phyloP scores from a whole-genome alignment of 2,329 filamentous ascomycete species.

The Fusarium buharicum region DNA sequence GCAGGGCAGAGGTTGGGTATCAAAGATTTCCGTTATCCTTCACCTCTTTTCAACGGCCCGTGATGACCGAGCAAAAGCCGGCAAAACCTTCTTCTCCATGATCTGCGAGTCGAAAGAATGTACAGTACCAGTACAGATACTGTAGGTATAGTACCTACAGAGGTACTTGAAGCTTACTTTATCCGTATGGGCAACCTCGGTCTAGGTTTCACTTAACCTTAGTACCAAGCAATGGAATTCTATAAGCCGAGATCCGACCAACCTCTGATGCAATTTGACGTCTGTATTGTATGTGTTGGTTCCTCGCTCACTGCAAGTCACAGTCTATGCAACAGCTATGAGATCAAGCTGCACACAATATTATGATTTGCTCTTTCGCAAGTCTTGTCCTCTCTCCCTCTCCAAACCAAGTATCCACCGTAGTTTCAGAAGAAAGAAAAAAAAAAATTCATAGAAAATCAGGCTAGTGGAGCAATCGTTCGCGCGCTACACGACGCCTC shows the following conservation, averaged over 20 bases:
- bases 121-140: neutral
- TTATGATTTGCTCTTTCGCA: conserved; percentile 10
- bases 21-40: conserved; percentile 40
- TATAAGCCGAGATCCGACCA: conserved; percentile 6
- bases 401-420: conserved; percentile 31
- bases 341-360: conserved; percentile 7
- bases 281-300: neutral
- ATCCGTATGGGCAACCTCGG: conserved; percentile 18
- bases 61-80: conserved; percentile 20
- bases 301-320: neutral
- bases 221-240: conserved; percentile 9
- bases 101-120: conserved; percentile 28
- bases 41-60: conserved; percentile 39
- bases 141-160: too few species aligned
- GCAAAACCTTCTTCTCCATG: conserved; percentile 36
- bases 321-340: neutral
- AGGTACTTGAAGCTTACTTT: conserved; percentile 11
- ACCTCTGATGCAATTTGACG: neutral
- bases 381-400: neutral
- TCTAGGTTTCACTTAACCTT: conserved; percentile 19
- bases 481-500: conserved; percentile 42
- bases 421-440: conserved; percentile 40
- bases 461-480: conserved; percentile 35
- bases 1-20: conserved; percentile 31
- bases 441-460: conserved; percentile 25